Percentiles rank a stretch among this genome's conserved stretches.
These are phyloP conservation scores for Leptodermis oblonga DNA, from an alignment of 257 asterid genomes.

Conservation along the genomic window DNA sequence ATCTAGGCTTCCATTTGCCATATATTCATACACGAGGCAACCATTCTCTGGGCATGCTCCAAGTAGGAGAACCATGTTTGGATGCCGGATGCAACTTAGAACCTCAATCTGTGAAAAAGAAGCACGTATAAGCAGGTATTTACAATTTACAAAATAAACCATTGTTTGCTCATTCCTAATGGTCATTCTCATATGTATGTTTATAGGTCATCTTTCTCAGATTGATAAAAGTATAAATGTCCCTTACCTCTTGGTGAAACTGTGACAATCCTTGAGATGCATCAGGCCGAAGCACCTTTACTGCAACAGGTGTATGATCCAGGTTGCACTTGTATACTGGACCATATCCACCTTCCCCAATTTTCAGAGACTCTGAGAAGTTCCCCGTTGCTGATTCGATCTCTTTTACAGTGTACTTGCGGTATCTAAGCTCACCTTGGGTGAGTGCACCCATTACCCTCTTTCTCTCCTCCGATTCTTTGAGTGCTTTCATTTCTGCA, in stretches of 20 bases:
- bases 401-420: conserved; percentile 73
- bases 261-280: conserved; percentile 96
- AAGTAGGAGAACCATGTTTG: conserved; percentile 95
- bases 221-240: not conserved
- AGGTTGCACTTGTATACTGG: conserved; percentile 72
- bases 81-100: conserved; percentile 83
- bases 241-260: conserved; percentile 85
- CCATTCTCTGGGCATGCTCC: conserved; percentile 98
- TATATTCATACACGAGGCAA: conserved; percentile 88
- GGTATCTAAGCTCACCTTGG: conserved; percentile 57
- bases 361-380: conserved; percentile 58
- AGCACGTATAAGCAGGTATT: not conserved
- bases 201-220: not conserved
- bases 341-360: conserved; percentile 97
- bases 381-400: conserved; percentile 73
- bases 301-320: conserved; percentile 84
- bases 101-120: conserved; percentile 69
- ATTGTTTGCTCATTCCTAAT: not conserved
- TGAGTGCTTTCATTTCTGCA: conserved; percentile 69
- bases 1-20: conserved; percentile 91
- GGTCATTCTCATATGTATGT: no score
- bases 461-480: conserved; percentile 73
- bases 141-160: not conserved
- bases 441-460: conserved; percentile 53
- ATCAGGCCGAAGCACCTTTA: conserved; percentile 91